Conservation (phyloP, 1,284 basidiomycete genomes). For the Leccinum olivaceoglutinosum region DNA sequence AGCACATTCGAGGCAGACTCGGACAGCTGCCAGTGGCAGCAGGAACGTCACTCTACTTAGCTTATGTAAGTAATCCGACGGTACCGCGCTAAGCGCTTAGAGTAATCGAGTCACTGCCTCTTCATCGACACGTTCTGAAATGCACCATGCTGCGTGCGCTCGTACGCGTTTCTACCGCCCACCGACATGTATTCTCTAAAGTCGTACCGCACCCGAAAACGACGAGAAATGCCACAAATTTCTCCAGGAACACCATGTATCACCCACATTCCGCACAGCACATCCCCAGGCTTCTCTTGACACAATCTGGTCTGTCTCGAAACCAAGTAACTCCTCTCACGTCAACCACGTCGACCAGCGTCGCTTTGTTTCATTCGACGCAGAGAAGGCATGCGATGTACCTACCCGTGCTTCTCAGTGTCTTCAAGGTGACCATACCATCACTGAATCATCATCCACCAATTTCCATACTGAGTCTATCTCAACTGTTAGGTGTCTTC, state of each 20-base stretch:
- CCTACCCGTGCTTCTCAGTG: conserved; percentile 35
- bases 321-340: conserved; percentile 1
- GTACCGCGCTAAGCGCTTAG: conserved; percentile 6
- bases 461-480: background rate
- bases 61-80: background rate
- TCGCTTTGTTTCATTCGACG: conserved; percentile 40
- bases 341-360: conserved; percentile 1
- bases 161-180: conserved; percentile 7
- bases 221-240: background rate
- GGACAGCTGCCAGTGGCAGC: no score
- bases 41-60: no score
- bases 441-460: background rate
- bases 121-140: conserved; percentile 9
- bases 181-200: conserved; percentile 2
- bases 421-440: conserved; percentile 39
- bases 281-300: conserved; percentile 4
- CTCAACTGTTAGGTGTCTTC: conserved; percentile 40
- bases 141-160: conserved; percentile 25
- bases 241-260: conserved; percentile 2
- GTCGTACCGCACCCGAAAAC: background rate
- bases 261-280: conserved; percentile 3
- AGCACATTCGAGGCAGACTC: no score
- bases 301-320: conserved; percentile 1
- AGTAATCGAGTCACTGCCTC: background rate
- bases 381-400: conserved; percentile 28